Evolutionary conservation across 2,329 filamentous ascomycete genomes (phyloP).

Genomic region (Furcasterigmium furcatum): DNA sequence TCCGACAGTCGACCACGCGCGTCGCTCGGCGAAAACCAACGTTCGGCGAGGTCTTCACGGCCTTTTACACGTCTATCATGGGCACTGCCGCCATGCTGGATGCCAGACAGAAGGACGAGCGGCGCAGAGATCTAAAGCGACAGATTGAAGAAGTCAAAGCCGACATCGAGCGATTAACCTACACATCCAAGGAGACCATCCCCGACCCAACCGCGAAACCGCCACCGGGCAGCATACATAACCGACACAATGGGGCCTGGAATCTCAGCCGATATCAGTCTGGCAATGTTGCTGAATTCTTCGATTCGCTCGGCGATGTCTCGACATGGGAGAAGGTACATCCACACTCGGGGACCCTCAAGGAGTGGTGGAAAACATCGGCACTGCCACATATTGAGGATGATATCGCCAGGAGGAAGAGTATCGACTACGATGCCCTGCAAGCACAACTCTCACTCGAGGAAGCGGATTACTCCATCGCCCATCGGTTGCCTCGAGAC

Average conservation of each 20-base stretch:
- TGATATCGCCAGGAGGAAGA: not conserved
- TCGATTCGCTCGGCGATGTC: slow-evolving; percentile 5
- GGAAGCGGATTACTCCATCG: not conserved
- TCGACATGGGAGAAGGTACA: not conserved
- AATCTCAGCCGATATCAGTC: not conserved
- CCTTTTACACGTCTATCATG: slow-evolving; percentile 66
- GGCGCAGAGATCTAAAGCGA: slow-evolving; percentile 57
- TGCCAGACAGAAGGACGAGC: slow-evolving; percentile 53
- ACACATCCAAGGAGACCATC: slow-evolving; percentile 20
- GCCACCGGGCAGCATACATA: slow-evolving; percentile 15
- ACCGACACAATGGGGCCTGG: slow-evolving; percentile 7
- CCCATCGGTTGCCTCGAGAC: not conserved
- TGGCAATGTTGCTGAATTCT: slow-evolving; percentile 5
- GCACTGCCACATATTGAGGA: slow-evolving; percentile 1
- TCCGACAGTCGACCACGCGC: slow-evolving; percentile 47
- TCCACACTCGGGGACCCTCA: slow-evolving; percentile 2
- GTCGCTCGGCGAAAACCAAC: slow-evolving; percentile 46
- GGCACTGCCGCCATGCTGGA: slow-evolving; percentile 63
- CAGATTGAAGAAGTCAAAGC: slow-evolving; percentile 54
- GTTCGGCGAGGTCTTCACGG: slow-evolving; percentile 56
- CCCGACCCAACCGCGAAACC: slow-evolving; percentile 13
- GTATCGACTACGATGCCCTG: slow-evolving; percentile 2
- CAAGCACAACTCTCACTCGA: not conserved
- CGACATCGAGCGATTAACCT: slow-evolving; percentile 36
- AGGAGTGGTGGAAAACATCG: slow-evolving; percentile 2